Conservation (phyloP, 345 rosid species). For the Sonneratia alba region DNA sequence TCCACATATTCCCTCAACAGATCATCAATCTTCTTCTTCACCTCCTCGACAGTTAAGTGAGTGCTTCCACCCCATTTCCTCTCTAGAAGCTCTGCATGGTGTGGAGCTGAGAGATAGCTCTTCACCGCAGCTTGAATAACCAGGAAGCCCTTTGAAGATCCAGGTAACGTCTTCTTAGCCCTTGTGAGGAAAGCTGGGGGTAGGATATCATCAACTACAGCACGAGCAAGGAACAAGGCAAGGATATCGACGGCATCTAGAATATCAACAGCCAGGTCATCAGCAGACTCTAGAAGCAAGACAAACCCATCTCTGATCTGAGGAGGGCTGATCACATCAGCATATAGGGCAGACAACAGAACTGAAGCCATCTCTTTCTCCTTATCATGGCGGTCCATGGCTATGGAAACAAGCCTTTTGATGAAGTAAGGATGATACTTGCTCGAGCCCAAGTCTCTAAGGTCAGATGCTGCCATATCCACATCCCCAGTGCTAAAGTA, state of each 20-base stretch:
- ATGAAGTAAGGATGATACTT: conserved; percentile 84
- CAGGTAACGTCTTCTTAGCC: conserved; percentile 70
- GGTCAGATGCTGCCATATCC: conserved; percentile 83
- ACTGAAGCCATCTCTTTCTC: conserved; percentile 99
- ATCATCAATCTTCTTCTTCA: conserved; percentile 78
- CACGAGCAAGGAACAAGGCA: conserved; percentile 88
- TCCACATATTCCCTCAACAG: conserved; percentile 80
- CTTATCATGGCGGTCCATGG: conserved; percentile 98
- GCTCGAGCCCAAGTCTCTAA: conserved; percentile 86
- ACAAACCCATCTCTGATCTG: conserved; percentile 93
- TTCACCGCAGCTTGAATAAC: conserved; percentile 79
- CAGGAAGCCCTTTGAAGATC: conserved; percentile 72
- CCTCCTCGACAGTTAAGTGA: conserved; percentile 83
- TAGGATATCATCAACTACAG: conserved; percentile 92
- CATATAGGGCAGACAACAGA: conserved; percentile 79
- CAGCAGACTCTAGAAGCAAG: conserved; percentile 91
- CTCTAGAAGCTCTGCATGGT: conserved; percentile 96
- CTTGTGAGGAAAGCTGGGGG: conserved; percentile 81
- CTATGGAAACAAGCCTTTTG: conserved; percentile 89
- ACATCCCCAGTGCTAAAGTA: conserved; percentile 91
- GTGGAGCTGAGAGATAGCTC: conserved; percentile 98
- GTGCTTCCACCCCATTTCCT: conserved; percentile 99
- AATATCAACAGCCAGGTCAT: conserved; percentile 90
- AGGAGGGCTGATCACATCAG: conserved; percentile 79
- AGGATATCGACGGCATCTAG: conserved; percentile 83